Percentiles rank a stretch among this genome's conserved stretches.
phyloP scores from a whole-genome alignment of 306 rosid species.

The Dryas drummondii region DNA sequence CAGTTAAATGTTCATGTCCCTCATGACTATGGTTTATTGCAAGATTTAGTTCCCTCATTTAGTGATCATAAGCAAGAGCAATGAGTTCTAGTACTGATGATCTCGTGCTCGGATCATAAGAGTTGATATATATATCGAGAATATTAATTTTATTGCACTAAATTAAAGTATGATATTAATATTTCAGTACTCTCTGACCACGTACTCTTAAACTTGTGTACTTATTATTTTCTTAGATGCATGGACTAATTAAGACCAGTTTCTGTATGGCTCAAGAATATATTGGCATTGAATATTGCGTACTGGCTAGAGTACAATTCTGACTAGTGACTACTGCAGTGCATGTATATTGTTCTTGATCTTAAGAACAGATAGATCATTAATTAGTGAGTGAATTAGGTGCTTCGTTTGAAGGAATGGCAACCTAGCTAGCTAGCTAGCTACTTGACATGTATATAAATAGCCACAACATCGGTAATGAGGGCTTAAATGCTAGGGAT shows the following conservation, averaged over 20 bases:
- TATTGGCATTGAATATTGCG: not conserved
- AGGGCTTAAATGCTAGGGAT: no score
- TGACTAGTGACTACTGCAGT: not conserved
- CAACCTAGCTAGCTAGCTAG: not conserved
- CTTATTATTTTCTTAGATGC: not conserved
- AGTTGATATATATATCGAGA: no score
- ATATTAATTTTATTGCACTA: no score
- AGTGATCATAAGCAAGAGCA: conserved; percentile 42
- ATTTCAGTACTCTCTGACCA: not conserved
- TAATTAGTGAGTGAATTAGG: not conserved
- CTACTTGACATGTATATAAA: not conserved
- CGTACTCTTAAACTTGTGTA: not conserved
- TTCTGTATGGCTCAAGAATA: not conserved
- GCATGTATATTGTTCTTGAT: not conserved
- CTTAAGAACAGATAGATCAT: not conserved
- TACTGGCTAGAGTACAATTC: not conserved
- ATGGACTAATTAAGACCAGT: not conserved
- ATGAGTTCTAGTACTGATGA: conserved; percentile 17
- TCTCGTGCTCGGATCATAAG: no score
- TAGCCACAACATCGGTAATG: no score
- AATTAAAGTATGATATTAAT: not conserved
- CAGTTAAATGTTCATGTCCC: conserved; percentile 37
- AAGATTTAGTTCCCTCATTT: conserved; percentile 61
- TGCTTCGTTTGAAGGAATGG: not conserved
- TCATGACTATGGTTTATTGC: conserved; percentile 58